Percentiles rank a stretch among this genome's conserved stretches.
Conservation (phyloP, 2,329 filamentous ascomycete genomes). For the Nigrospora oryzae region DNA sequence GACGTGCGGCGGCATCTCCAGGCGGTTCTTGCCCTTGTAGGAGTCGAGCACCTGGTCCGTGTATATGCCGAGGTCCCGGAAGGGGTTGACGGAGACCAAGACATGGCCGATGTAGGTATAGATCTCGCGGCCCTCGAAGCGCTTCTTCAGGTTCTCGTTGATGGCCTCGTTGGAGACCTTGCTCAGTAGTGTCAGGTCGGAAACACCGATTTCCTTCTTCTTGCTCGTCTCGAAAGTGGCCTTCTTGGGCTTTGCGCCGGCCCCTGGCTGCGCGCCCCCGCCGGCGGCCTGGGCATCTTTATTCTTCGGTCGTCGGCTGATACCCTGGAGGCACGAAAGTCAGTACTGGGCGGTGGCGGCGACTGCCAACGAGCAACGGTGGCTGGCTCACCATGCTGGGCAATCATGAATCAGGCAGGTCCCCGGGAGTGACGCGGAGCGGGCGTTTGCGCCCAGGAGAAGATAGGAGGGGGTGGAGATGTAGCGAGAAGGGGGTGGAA, state of each 20-base stretch:
- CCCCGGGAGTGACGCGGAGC: constrained; percentile 5
- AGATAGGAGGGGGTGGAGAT: neutral
- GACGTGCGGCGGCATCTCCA: constrained; percentile 92
- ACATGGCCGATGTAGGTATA: constrained; percentile 99
- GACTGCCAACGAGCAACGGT: neutral
- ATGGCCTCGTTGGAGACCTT: constrained; percentile 99
- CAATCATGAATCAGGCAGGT: constrained; percentile 15
- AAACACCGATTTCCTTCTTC: constrained; percentile 99
- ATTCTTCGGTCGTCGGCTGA: constrained; percentile 40
- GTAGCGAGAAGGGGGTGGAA: neutral
- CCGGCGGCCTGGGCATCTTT: constrained; percentile 33
- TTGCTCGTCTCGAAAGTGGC: constrained; percentile 92
- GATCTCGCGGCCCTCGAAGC: constrained; percentile 95
- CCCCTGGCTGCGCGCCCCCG: constrained; percentile 24
- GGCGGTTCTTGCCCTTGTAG: constrained; percentile 93
- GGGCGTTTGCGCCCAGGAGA: neutral
- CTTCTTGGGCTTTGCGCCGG: constrained; percentile 72
- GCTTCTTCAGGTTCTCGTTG: constrained; percentile 97
- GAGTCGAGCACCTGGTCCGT: constrained; percentile 88
- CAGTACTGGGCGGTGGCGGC: neutral
- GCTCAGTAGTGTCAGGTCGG: constrained; percentile 92
- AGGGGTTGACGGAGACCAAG: constrained; percentile 96
- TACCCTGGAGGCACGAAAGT: constrained; percentile 25
- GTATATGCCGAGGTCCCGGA: constrained; percentile 95
- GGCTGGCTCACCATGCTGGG: constrained; percentile 12